A percentile compares a stretch with the other conserved stretches of the same genome.
These are phyloP conservation scores for Cutaneotrichosporon sp. DNA, from an alignment of 1,284 basidiomycete genomes.

Conservation along the genomic window DNA sequence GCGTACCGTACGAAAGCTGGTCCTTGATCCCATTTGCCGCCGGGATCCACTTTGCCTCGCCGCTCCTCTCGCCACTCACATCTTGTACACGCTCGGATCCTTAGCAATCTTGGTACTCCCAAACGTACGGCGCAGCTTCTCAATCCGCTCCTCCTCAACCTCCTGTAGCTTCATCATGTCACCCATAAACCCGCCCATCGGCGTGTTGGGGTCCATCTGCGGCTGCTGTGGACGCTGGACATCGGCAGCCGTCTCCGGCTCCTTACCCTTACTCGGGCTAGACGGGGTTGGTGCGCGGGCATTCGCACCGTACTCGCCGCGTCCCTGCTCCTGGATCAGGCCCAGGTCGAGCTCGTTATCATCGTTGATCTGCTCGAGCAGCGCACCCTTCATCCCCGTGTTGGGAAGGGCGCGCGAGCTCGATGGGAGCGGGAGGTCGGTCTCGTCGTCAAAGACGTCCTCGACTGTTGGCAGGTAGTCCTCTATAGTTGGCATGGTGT, in stretches of 20 bases:
- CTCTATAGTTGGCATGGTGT: not conserved
- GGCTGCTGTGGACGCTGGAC: constrained; percentile 22
- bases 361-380: constrained; percentile 67
- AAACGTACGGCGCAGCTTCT: constrained; percentile 47
- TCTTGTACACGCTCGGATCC: constrained; percentile 50
- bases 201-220: constrained; percentile 44
- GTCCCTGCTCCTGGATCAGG: constrained; percentile 54
- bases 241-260: constrained; percentile 32
- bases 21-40: not conserved
- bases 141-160: constrained; percentile 50
- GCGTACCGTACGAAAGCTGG: not conserved
- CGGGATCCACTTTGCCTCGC: not conserved
- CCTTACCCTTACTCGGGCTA: constrained; percentile 34
- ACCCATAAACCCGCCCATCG: constrained; percentile 54
- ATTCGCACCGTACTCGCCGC: constrained; percentile 50
- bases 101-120: constrained; percentile 37
- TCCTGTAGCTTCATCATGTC: constrained; percentile 53
- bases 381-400: constrained; percentile 66
- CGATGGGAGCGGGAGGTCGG: constrained; percentile 62
- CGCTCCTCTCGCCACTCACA: constrained; percentile 31
- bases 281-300: constrained; percentile 34
- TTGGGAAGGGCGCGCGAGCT: constrained; percentile 63
- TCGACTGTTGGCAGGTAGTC: constrained; percentile 50
- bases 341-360: constrained; percentile 53
- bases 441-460: constrained; percentile 76